These are phyloP conservation scores for Clavaria fumosa DNA, from an alignment of 768 basidiomycete species.

Conservation along the genomic window DNA sequence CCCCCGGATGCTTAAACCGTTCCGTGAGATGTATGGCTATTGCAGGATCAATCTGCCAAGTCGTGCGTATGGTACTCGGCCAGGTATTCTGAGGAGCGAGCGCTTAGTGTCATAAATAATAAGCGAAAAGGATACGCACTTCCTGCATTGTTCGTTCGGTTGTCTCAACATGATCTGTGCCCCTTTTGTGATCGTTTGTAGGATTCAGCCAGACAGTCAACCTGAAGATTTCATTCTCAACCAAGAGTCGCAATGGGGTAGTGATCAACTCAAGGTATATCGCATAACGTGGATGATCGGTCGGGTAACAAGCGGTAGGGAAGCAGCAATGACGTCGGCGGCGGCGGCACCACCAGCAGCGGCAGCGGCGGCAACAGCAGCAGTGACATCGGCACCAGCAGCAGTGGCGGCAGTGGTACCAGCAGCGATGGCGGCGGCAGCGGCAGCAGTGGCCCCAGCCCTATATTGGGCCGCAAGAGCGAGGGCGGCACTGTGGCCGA, in stretches of 20 bases:
- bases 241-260: constrained; percentile 63
- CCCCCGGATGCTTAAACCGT: constrained; percentile 58
- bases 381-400: too few relatives aligned
- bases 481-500: too few relatives aligned
- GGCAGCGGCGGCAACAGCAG: too few relatives aligned
- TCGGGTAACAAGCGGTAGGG: too few relatives aligned
- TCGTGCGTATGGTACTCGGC: constrained; percentile 48
- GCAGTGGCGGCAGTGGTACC: too few relatives aligned
- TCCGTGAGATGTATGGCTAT: constrained; percentile 76
- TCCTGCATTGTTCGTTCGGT: constrained; percentile 42
- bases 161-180: constrained; percentile 39
- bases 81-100: constrained; percentile 27
- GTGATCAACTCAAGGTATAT: constrained; percentile 50
- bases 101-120: too few relatives aligned
- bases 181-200: constrained; percentile 55
- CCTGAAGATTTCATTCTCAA: constrained; percentile 82
- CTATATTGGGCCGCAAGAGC: too few relatives aligned
- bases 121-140: constrained; percentile 31
- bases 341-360: too few relatives aligned
- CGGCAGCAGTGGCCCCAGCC: too few relatives aligned
- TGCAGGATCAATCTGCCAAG: constrained; percentile 75
- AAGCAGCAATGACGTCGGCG: too few relatives aligned
- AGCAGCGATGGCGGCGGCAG: too few relatives aligned
- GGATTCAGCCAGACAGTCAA: constrained; percentile 87
- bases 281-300: too few relatives aligned